phyloP scores from a whole-genome alignment of 306 rosid genomes.

The Acmispon strigosus region DNA sequence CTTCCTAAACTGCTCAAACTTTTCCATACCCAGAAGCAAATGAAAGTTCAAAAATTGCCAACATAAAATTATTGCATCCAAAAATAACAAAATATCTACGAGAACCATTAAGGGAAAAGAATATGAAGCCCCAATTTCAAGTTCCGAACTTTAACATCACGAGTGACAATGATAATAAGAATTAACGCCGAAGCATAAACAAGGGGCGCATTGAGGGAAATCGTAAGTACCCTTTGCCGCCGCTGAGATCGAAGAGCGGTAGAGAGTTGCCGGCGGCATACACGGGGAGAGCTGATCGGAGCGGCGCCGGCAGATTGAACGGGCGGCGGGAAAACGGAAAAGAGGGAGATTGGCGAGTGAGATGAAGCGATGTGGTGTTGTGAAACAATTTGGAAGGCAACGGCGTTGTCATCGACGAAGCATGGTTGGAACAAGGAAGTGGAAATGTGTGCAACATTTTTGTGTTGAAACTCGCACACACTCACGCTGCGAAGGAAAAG shows the following conservation, averaged over 20 bases:
- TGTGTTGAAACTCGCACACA: not conserved
- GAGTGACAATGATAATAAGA: not conserved
- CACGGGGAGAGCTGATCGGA: constrained; percentile 29
- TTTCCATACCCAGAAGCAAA: not conserved
- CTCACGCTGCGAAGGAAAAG: too few relatives aligned
- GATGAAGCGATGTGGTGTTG: constrained; percentile 19
- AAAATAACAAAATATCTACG: too few relatives aligned
- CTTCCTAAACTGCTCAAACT: not conserved
- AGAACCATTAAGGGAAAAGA: too few relatives aligned
- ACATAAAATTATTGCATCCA: too few relatives aligned
- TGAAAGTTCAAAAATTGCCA: not conserved
- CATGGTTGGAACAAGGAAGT: constrained; percentile 18
- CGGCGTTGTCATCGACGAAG: not conserved
- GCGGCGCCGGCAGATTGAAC: constrained; percentile 16
- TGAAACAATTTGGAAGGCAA: constrained; percentile 14
- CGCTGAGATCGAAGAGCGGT: constrained; percentile 31
- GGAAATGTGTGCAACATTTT: constrained; percentile 29
- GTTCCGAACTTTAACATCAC: not conserved
- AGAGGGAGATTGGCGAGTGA: constrained; percentile 10
- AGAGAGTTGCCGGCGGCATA: constrained; percentile 20
- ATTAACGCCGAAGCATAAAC: too few relatives aligned
- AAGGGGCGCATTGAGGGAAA: not conserved
- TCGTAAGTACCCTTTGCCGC: constrained; percentile 52
- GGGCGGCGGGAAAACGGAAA: constrained; percentile 18
- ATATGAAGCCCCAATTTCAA: not conserved